Conservation (phyloP, 2,329 filamentous ascomycete species). For the Aspergillus sp. region DNA sequence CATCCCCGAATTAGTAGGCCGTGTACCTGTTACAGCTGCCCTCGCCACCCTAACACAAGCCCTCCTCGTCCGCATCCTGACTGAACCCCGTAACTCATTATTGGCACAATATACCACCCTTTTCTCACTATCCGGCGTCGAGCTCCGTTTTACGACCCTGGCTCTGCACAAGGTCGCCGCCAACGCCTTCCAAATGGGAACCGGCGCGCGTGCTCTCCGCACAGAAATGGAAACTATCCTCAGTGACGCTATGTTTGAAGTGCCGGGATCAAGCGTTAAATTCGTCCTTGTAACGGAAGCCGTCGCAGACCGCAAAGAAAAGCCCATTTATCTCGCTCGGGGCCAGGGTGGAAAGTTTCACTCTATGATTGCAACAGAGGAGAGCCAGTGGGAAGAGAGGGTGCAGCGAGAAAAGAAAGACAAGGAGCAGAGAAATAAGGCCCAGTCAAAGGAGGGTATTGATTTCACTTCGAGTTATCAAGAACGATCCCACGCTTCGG, state of each 20-base stretch:
- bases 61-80: conserved; percentile 76
- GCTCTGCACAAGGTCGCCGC: conserved; percentile 76
- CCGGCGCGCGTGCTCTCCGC: conserved; percentile 71
- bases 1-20: conserved; percentile 93
- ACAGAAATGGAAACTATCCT: conserved; percentile 75
- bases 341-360: conserved; percentile 48
- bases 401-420: conserved; percentile 27
- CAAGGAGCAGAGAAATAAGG: conserved; percentile 17
- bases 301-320: conserved; percentile 57
- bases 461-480: conserved; percentile 33
- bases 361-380: conserved; percentile 44
- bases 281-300: conserved; percentile 68
- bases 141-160: conserved; percentile 73
- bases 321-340: conserved; percentile 46
- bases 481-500: conserved; percentile 35
- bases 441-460: conserved; percentile 4
- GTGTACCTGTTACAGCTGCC: conserved; percentile 82
- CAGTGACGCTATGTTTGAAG: conserved; percentile 74
- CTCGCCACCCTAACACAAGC: conserved; percentile 65
- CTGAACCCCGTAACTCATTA: conserved; percentile 83
- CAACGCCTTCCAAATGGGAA: conserved; percentile 61
- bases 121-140: conserved; percentile 70
- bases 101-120: conserved; percentile 83
- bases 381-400: conserved; percentile 44
- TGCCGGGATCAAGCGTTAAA: conserved; percentile 58